Evolutionary conservation across 2,329 filamentous ascomycete species (phyloP), one percentile per base, ranked within the genome.

Genomic region (Penicillium verrucosum): DNA sequence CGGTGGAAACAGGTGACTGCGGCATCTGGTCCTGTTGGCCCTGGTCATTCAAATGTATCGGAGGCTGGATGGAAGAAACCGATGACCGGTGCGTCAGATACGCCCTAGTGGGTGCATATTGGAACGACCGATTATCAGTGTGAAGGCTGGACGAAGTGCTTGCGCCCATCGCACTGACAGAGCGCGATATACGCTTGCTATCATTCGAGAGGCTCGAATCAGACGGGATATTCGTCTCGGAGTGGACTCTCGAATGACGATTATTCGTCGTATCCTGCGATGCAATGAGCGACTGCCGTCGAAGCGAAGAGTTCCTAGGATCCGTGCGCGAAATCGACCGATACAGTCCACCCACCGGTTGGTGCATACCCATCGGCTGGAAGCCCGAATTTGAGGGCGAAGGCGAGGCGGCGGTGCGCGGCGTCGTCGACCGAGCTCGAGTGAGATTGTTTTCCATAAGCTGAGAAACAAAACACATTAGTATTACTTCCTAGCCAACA

Each of bases 391-490:
- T 54, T 38, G 52, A 45, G 12, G 65, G 51, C 27, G 65, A 77
- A 11, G 79, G 75, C 51, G 78, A 77, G 48, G 79, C 77, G 25
- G 82, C 80, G 7, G 75, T 68, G 12, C 83, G 80, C 25, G 90
- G 78, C 9, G 88, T 87, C 10, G 88, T 87, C 61, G 83, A 85
- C 65, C 90, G 85, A 30, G 91, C 92, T 59, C 90, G 87, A 56
- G 83, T 87, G 21, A 97, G 80, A 65, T 97, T 97, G 37, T 89
- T 91, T 75, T 97, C 93, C 92, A 97, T 96, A 32, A 90, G 89
- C 91, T 95, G 6, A 71, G 23, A 18, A 48, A 37, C 30, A 40
- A 53, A 42, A 5, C 34, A 42, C 18, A 53, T 69, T 54, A 70
- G 65, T 53, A 57, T 60, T 51, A 14, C 16, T 11, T 10, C 44